These are phyloP conservation scores for Prunus campanulata DNA, from an alignment of 306 rosid species.

Conservation along the genomic window DNA sequence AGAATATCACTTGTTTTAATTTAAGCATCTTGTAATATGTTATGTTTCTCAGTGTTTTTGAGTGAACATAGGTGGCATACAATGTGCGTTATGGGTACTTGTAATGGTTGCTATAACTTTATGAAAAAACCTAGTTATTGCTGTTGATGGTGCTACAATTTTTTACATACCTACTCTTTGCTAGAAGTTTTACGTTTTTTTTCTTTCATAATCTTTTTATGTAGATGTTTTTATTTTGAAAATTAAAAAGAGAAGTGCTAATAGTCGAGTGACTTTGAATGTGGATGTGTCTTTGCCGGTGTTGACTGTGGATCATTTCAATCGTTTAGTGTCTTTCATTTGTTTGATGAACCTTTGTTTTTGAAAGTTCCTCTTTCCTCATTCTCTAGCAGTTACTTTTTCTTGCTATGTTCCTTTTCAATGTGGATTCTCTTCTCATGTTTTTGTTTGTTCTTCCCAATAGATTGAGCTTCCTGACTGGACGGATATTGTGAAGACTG, in stretches of 20 bases:
- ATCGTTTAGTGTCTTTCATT: neutral
- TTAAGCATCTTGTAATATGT: neutral
- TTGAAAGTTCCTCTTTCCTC: neutral
- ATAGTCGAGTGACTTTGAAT: neutral
- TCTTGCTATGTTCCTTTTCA: neutral
- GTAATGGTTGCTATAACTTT: neutral
- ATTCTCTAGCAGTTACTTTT: neutral
- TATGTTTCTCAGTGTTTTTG: neutral
- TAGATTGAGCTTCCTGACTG: constrained; percentile 82
- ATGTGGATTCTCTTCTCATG: neutral
- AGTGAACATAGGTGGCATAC: neutral
- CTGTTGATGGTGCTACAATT: neutral
- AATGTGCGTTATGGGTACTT: neutral
- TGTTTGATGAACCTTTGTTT: neutral
- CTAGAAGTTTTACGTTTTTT: neutral
- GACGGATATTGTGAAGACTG: constrained; percentile 75
- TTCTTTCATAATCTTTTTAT: neutral
- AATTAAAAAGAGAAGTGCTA: neutral
- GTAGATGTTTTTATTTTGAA: neutral
- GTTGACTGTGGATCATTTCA: neutral
- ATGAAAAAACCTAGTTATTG: neutral
- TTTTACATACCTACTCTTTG: neutral
- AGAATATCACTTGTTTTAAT: neutral
- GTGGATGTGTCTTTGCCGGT: neutral
- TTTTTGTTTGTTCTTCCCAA: neutral